Percentiles rank a stretch among this genome's conserved stretches.
Evolutionary conservation across 1,139 yeast species (phyloP).

Genomic region (Meyerozyma athensensis): DNA sequence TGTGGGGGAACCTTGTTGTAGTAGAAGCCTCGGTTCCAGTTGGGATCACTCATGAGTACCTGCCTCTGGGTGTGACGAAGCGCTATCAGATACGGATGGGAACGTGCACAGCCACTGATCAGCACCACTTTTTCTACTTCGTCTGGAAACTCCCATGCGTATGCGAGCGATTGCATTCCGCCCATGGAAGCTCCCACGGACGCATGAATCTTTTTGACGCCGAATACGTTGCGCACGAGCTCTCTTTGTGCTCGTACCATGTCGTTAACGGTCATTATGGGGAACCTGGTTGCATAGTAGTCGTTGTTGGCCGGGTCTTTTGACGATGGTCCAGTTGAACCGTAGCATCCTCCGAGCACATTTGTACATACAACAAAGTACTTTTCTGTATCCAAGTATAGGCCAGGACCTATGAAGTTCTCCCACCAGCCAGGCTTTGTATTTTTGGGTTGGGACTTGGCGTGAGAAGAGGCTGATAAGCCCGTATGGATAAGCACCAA

Average conservation of each 20-base stretch:
- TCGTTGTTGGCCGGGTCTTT: slow-evolving; percentile 63
- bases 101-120: slow-evolving; percentile 87
- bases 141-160: slow-evolving; percentile 78
- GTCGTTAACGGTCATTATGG: slow-evolving; percentile 79
- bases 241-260: slow-evolving; percentile 88
- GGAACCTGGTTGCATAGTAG: slow-evolving; percentile 82
- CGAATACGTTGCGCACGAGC: slow-evolving; percentile 56
- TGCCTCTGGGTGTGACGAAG: slow-evolving; percentile 91
- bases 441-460: slow-evolving; percentile 75
- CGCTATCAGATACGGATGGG: slow-evolving; percentile 92
- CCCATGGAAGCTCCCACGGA: slow-evolving; percentile 95
- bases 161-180: slow-evolving; percentile 92
- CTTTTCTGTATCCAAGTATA: slow-evolving; percentile 73
- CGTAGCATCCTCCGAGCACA: slow-evolving; percentile 91
- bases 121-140: slow-evolving; percentile 68
- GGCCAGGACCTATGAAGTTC: slow-evolving; percentile 80
- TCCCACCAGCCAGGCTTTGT: slow-evolving; percentile 94
- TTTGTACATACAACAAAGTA: slow-evolving; percentile 84
- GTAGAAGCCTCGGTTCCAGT: slow-evolving; percentile 90
- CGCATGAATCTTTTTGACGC: slow-evolving; percentile 63
- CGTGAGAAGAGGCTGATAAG: slow-evolving; percentile 89
- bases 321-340: slow-evolving; percentile 91
- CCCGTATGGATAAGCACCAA: slow-evolving; percentile 86
- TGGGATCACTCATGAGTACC: slow-evolving; percentile 89
- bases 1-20: slow-evolving; percentile 82